These are phyloP conservation scores for Cyberlindnera galapagoensis DNA, from an alignment of 805 yeast genomes.

Conservation along the genomic window DNA sequence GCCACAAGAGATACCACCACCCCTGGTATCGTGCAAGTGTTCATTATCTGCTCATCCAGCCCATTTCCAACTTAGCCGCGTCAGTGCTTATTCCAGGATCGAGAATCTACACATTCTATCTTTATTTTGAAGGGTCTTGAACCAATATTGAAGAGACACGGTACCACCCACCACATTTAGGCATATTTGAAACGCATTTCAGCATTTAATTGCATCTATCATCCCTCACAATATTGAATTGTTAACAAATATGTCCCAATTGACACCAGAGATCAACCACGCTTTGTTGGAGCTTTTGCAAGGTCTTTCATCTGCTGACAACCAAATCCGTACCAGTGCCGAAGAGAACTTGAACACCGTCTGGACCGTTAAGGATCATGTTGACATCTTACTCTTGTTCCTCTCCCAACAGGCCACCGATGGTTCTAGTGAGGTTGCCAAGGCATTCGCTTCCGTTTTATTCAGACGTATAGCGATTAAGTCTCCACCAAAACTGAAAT, in stretches of 20 bases:
- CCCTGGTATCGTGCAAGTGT: too few species aligned
- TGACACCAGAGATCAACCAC: constrained; percentile 56
- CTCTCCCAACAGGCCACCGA: constrained; percentile 71
- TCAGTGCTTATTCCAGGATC: too few species aligned
- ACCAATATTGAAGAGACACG: background rate
- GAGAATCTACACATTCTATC: too few species aligned
- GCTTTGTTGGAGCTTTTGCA: constrained; percentile 50
- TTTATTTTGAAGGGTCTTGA: too few species aligned
- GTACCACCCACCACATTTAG: background rate
- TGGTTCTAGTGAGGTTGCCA: constrained; percentile 53
- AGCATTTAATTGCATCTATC: too few species aligned
- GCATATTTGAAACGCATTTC: background rate
- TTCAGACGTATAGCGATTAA: constrained; percentile 82
- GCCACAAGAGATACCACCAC: too few species aligned
- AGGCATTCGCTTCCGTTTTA: constrained; percentile 78
- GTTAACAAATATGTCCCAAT: constrained; percentile 27
- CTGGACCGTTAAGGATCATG: constrained; percentile 66
- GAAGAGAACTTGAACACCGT: constrained; percentile 65
- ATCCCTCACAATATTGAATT: too few species aligned
- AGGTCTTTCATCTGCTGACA: constrained; percentile 76
- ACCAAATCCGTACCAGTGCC: constrained; percentile 66
- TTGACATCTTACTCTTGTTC: constrained; percentile 66
- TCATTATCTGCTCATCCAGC: too few species aligned
- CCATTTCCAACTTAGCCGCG: too few species aligned
- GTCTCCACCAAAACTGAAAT: constrained; percentile 60